Conservation (phyloP, 805 yeast species). For the Cyberlindnera lachancei region DNA sequence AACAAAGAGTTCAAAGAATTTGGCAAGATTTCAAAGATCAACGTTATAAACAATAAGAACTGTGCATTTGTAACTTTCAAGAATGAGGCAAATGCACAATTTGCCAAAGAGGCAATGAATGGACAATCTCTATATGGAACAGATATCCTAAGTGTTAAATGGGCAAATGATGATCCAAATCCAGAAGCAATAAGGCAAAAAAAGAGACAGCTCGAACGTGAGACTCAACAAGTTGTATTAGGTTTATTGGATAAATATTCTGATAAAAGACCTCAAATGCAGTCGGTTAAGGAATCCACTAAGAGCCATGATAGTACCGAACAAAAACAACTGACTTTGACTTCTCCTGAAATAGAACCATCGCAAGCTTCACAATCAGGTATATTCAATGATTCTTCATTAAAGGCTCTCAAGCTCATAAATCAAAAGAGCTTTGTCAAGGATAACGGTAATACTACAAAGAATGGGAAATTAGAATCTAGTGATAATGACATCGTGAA, state of each 20-base stretch:
- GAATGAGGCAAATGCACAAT: conserved; percentile 74
- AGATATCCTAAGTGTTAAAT: conserved; percentile 63
- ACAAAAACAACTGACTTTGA: too few species aligned
- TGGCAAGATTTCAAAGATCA: conserved; percentile 66
- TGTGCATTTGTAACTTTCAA: conserved; percentile 75
- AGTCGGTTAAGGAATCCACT: conserved; percentile 3
- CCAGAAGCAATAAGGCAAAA: conserved; percentile 44
- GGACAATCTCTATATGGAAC: conserved; percentile 64
- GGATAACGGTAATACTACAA: too few species aligned
- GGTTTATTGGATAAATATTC: conserved; percentile 31
- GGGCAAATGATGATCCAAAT: conserved; percentile 90
- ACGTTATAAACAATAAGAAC: conserved; percentile 51
- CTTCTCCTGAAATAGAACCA: too few species aligned
- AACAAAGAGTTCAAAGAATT: conserved; percentile 56
- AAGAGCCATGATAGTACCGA: too few species aligned
- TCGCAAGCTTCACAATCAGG: too few species aligned
- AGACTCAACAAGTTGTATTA: conserved; percentile 35
- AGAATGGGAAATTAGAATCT: too few species aligned
- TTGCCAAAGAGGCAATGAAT: conserved; percentile 92
- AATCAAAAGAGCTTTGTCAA: too few species aligned
- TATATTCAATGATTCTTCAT: too few species aligned
- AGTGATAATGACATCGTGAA: too few species aligned
- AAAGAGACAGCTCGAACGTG: conserved; percentile 29
- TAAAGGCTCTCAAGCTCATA: too few species aligned
- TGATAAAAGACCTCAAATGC: conserved; percentile 15